Base-by-base conservation (phyloP, 495 filamentous ascomycete species). In the Diplogelasinospora grovesii region DNA sequence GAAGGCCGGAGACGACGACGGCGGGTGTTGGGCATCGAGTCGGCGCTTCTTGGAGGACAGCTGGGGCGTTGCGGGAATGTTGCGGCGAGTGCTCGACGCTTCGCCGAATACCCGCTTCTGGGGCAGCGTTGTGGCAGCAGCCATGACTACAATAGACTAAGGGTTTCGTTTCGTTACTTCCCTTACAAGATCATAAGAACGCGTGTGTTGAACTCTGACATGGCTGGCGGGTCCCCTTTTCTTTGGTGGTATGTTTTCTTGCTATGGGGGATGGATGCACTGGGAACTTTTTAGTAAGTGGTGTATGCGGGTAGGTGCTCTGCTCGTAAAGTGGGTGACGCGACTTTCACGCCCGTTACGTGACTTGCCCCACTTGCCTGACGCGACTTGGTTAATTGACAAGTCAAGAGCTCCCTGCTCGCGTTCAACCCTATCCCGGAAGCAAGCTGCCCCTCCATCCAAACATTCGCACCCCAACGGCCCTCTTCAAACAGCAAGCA, bases 1-100 rank as follows among this genome's bases (percentile, higher is more conserved):
- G 19, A 63, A 57, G 32, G 69, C 61, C 33, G 75, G 74, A 1
- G 70, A 70, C n/a, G 77, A 71, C 2, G 70, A 59, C 11, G 41
- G 39, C 28, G 28, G 28, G 3, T 31, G 31, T 21, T 65, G 50
- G 6, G 67, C 56, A 22, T 89, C 85, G 41, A 93, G 68, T 56
- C 88, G 89, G 20, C 83, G 69, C 63, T 87, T 92, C 66, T 96
- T 97, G 38, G 50, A 33, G 1, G 45, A 39, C 8, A 60, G 45
- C 5, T 52, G 48, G 8, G 65, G 65, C 8, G 56, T 48, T 4
- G 61, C 61, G 36, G 59, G 56, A 40, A 69, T 64, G 56, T 72
- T 71, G 19, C 54, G 59, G 39, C 63, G 63, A 41, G 65, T 48
- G 46, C 63, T 74, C 24, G 73, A 67, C 8, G 69, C 60, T 40